Percentiles rank a stretch among this genome's conserved stretches.
Conservation (phyloP, 805 yeast genomes). For the Saturnispora sekii region DNA sequence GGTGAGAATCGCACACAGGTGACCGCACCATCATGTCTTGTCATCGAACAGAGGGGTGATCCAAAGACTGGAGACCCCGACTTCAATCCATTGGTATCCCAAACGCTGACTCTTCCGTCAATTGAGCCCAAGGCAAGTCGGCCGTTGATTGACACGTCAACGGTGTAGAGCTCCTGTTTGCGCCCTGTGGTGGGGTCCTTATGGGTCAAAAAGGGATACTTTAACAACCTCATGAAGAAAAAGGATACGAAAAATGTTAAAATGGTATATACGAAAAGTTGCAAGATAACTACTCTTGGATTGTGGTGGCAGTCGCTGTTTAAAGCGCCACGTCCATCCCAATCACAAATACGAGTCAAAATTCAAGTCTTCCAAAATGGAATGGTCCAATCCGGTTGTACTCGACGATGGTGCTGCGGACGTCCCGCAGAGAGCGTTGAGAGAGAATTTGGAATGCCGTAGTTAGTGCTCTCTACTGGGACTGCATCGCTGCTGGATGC, state of each 20-base stretch:
- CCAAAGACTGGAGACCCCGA: slow-evolving; percentile 17
- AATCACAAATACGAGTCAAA: background rate
- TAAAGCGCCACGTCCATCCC: too few species aligned
- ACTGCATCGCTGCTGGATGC: slow-evolving; percentile 33
- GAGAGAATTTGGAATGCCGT: background rate
- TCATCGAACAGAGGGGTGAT: slow-evolving; percentile 77
- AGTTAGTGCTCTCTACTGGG: background rate
- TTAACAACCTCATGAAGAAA: slow-evolving; percentile 1
- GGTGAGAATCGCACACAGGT: slow-evolving; percentile 91
- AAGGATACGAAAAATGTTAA: background rate
- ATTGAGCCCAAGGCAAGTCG: slow-evolving; percentile 90
- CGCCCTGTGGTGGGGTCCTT: slow-evolving; percentile 41
- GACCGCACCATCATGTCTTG: slow-evolving; percentile 94
- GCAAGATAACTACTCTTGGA: background rate
- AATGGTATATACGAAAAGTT: background rate
- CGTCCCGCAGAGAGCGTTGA: background rate
- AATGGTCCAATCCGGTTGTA: too few species aligned
- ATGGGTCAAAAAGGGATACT: slow-evolving; percentile 6
- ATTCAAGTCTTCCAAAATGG: background rate
- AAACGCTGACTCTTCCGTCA: slow-evolving; percentile 85
- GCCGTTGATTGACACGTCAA: slow-evolving; percentile 76
- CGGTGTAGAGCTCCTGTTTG: slow-evolving; percentile 76
- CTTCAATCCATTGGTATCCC: slow-evolving; percentile 35
- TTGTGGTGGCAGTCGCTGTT: too few species aligned
- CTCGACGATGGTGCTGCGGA: background rate